These are phyloP conservation scores for Bretschneidera sinensis DNA, from an alignment of 345 rosid species.

Conservation along the genomic window DNA sequence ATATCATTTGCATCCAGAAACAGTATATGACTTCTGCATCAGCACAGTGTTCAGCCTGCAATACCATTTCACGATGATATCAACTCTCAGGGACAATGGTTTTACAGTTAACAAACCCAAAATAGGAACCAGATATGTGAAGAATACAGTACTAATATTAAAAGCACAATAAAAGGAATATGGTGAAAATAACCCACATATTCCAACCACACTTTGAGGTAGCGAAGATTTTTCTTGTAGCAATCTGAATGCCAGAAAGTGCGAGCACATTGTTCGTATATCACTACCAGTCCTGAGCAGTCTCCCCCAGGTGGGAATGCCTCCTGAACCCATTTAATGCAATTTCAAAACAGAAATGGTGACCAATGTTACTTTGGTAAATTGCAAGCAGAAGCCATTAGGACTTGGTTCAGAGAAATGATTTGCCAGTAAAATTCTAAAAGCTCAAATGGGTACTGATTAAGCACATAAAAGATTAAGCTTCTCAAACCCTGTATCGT, in stretches of 20 bases:
- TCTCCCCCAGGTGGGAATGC: slow-evolving; percentile 84
- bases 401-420: too few species aligned
- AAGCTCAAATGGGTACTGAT: too few species aligned
- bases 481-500: too few species aligned
- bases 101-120: neutral
- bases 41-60: slow-evolving; percentile 74
- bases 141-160: neutral
- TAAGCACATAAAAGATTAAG: too few species aligned
- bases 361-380: neutral
- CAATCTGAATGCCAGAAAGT: slow-evolving; percentile 71
- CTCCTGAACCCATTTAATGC: slow-evolving; percentile 94
- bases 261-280: slow-evolving; percentile 92
- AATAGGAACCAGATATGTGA: neutral
- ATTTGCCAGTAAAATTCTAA: too few species aligned
- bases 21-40: slow-evolving; percentile 73
- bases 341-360: slow-evolving; percentile 32
- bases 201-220: slow-evolving; percentile 96
- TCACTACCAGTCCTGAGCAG: slow-evolving; percentile 66
- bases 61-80: slow-evolving; percentile 5
- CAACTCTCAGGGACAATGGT: slow-evolving; percentile 1
- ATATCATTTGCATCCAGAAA: slow-evolving; percentile 79
- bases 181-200: slow-evolving; percentile 47
- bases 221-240: slow-evolving; percentile 86
- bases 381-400: neutral
- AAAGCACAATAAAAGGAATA: neutral